These are phyloP conservation scores for Linum tenue DNA, from an alignment of 345 rosid genomes.

Conservation along the genomic window DNA sequence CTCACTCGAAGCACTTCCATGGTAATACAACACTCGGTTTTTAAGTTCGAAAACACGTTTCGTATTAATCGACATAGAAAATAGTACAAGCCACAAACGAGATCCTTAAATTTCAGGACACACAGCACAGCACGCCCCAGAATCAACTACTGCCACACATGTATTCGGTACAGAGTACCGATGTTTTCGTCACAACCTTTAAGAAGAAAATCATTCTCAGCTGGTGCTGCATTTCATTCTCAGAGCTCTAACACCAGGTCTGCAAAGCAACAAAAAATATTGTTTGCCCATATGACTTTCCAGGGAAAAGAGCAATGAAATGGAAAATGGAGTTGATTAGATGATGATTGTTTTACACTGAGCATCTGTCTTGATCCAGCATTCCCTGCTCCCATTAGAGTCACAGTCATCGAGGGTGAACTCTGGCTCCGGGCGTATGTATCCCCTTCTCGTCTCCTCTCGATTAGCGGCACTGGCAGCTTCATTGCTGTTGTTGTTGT, in stretches of 20 bases:
- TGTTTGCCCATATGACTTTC: neutral
- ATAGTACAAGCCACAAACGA: too few species aligned
- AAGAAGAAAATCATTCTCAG: neutral
- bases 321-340: neutral
- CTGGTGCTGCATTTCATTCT: slow-evolving; percentile 23
- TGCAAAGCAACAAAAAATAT: slow-evolving; percentile 24
- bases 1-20: too few species aligned
- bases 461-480: neutral
- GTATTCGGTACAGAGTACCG: too few species aligned
- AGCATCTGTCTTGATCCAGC: slow-evolving; percentile 78
- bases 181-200: too few species aligned
- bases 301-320: neutral
- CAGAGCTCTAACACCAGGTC: slow-evolving; percentile 73
- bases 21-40: too few species aligned
- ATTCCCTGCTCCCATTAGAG: slow-evolving; percentile 57
- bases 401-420: slow-evolving; percentile 30
- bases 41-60: too few species aligned
- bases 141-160: too few species aligned
- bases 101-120: too few species aligned
- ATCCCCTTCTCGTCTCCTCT: slow-evolving; percentile 20
- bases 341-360: slow-evolving; percentile 34
- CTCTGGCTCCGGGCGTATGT: slow-evolving; percentile 33
- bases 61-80: too few species aligned
- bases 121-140: too few species aligned
- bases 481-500: slow-evolving; percentile 4